Percentiles rank a stretch among this genome's conserved stretches.
These are phyloP conservation scores for Diutina rugosa DNA, from an alignment of 1,139 yeast genomes.

Conservation along the genomic window DNA sequence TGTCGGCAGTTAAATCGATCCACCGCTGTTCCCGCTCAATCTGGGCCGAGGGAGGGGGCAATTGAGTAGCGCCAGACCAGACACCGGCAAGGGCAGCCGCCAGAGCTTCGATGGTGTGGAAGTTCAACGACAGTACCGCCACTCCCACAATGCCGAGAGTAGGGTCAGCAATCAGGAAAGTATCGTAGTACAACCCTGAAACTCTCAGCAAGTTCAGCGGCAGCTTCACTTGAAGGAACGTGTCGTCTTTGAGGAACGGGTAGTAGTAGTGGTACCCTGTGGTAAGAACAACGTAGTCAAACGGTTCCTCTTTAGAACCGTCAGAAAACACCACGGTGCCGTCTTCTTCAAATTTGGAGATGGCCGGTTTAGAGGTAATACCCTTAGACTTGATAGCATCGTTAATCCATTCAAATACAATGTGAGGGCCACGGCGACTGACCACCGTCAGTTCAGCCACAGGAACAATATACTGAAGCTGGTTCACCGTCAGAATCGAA, in stretches of 20 bases:
- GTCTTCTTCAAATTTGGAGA: conserved; percentile 15
- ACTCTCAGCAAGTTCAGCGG: conserved; percentile 18
- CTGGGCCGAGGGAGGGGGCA: conserved; percentile 18
- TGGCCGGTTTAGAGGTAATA: conserved; percentile 12
- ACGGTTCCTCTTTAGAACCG: conserved; percentile 17
- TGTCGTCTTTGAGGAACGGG: conserved; percentile 14
- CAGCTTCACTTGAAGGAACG: conserved; percentile 11
- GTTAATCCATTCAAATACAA: conserved; percentile 11
- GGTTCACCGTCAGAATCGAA: background rate
- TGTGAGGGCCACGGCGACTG: conserved; percentile 10
- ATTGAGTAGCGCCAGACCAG: conserved; percentile 18
- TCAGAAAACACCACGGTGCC: conserved; percentile 18
- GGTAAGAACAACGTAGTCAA: conserved; percentile 19
- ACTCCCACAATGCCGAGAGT: conserved; percentile 29
- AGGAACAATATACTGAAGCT: conserved; percentile 1
- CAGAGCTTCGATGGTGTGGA: conserved; percentile 28
- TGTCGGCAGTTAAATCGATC: conserved; percentile 11
- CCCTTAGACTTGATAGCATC: background rate
- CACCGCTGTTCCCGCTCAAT: conserved; percentile 16
- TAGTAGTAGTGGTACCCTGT: conserved; percentile 25
- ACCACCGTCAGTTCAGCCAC: background rate
- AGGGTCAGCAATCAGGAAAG: conserved; percentile 28
- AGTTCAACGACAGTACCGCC: conserved; percentile 24
- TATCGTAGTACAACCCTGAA: conserved; percentile 24
- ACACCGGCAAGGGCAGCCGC: conserved; percentile 36